Evolutionary conservation across 140 eudicot species (phyloP).

Genomic region (Artemisia princeps): DNA sequence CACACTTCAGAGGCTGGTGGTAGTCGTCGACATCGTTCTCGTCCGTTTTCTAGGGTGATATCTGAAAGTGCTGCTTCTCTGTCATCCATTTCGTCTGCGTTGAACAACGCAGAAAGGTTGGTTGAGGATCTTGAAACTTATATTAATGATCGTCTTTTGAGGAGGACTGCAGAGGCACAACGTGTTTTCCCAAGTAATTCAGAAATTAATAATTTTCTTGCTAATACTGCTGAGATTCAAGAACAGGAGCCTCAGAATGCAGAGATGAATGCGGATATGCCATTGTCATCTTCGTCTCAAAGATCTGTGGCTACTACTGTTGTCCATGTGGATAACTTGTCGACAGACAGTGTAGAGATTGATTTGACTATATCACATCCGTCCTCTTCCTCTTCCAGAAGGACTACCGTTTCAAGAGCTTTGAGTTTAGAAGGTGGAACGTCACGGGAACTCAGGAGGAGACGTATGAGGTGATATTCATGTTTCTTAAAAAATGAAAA

Average conservation of each 20-base stretch:
- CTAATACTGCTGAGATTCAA: slow-evolving; percentile 26
- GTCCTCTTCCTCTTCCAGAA: slow-evolving; percentile 40
- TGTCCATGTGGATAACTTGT: slow-evolving; percentile 31
- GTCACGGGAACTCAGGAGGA: slow-evolving; percentile 54
- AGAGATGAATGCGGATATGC: slow-evolving; percentile 32
- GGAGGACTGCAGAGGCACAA: slow-evolving; percentile 31
- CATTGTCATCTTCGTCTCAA: slow-evolving; percentile 34
- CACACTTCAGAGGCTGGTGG: slow-evolving; percentile 32
- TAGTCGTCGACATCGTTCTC: slow-evolving; percentile 38
- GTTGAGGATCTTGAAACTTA: slow-evolving; percentile 61
- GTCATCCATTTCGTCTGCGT: slow-evolving; percentile 60
- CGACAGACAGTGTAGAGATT: slow-evolving; percentile 32
- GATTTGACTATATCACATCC: slow-evolving; percentile 35
- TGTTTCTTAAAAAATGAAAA: slow-evolving; percentile 3
- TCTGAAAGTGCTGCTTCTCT: slow-evolving; percentile 78
- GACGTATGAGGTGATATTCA: slow-evolving; percentile 43
- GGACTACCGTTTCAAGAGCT: slow-evolving; percentile 36
- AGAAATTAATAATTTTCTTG: slow-evolving; percentile 32
- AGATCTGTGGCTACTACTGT: slow-evolving; percentile 33
- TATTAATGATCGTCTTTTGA: slow-evolving; percentile 36
- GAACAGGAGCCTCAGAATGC: slow-evolving; percentile 38
- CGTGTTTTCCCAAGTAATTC: slow-evolving; percentile 28
- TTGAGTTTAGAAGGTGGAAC: slow-evolving; percentile 46
- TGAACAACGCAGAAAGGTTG: slow-evolving; percentile 58
- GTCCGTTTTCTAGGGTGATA: slow-evolving; percentile 53